Evolutionary conservation across 2,329 filamentous ascomycete species (phyloP).

Genomic region (Karstenula rhodostoma): DNA sequence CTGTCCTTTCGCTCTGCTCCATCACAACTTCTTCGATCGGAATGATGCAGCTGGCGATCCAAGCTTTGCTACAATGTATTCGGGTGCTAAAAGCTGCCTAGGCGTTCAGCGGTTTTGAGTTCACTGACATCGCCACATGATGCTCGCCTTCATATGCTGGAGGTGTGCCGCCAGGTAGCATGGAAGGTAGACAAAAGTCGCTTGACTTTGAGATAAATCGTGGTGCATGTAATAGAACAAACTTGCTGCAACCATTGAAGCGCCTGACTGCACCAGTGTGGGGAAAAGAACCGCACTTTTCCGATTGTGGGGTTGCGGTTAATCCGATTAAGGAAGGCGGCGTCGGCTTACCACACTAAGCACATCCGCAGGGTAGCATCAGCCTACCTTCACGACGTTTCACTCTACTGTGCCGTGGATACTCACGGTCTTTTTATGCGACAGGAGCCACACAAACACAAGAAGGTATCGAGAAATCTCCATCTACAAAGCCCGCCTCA

Average conservation of each 20-base stretch:
- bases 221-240: background rate
- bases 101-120: background rate
- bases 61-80: no score
- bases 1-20: no score
- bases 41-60: no score
- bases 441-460: background rate
- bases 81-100: no score
- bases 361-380: conserved; percentile 10
- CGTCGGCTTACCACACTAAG: conserved; percentile 6
- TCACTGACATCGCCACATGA: background rate
- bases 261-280: no score
- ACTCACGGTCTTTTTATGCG: background rate
- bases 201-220: background rate
- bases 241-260: background rate
- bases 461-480: background rate
- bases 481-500: background rate
- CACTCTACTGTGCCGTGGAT: background rate
- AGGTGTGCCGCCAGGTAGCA: background rate
- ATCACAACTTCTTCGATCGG: no score
- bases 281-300: background rate
- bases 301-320: background rate
- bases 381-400: background rate
- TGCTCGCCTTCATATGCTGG: background rate
- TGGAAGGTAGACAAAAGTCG: background rate
- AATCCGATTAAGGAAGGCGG: conserved; percentile 7